A percentile compares a stretch with the other conserved stretches of the same genome.
Conservation (phyloP, 129 eudicot species). For the Calendula officinalis region DNA sequence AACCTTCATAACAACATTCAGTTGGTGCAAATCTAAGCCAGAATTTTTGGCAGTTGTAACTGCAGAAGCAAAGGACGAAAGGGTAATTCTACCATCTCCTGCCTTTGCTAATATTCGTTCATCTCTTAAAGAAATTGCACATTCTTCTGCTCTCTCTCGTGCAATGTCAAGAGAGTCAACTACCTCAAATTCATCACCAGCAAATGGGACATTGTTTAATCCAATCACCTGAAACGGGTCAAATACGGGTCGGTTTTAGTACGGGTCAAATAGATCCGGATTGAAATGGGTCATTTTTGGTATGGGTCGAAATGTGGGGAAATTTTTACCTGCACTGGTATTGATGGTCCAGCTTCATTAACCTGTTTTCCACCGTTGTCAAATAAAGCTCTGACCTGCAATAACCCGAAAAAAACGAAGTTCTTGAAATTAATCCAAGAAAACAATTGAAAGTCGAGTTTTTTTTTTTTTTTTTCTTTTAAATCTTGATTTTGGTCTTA, state of each 20-base stretch:
- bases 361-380: conserved; percentile 85
- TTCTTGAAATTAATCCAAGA: neutral
- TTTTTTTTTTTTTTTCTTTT: too few species aligned
- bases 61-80: conserved; percentile 89
- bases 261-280: neutral
- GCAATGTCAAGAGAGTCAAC: conserved; percentile 80
- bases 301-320: neutral
- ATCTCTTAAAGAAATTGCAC: conserved; percentile 60
- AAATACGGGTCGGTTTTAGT: neutral
- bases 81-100: conserved; percentile 85
- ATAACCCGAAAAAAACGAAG: conserved; percentile 11
- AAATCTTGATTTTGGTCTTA: too few species aligned
- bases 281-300: neutral
- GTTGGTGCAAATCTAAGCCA: conserved; percentile 86
- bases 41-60: conserved; percentile 67
- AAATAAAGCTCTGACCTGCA: conserved; percentile 84
- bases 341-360: conserved; percentile 89
- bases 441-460: too few species aligned
- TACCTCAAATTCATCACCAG: conserved; percentile 97
- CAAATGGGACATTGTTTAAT: conserved; percentile 79
- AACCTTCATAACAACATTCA: conserved; percentile 78
- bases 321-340: conserved; percentile 78
- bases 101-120: conserved; percentile 81
- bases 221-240: conserved; percentile 65
- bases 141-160: conserved; percentile 77